Base-by-base conservation (phyloP, 2,329 filamentous ascomycete species). In the Aspergillus flavus region DNA sequence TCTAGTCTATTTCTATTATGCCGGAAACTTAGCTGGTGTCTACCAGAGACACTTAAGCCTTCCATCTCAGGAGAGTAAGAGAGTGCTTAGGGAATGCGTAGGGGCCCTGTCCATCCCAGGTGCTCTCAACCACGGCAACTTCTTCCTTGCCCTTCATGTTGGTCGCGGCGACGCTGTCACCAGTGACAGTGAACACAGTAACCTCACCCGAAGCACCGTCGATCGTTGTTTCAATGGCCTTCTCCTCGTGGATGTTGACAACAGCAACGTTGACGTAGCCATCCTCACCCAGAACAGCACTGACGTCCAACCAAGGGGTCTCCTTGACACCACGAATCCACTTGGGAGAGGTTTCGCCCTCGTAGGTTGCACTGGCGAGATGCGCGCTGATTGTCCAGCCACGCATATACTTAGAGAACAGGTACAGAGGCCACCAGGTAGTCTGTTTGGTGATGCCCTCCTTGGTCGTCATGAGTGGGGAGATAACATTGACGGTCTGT, bases 401-500 rank as follows among this genome's bases (percentile, higher is more conserved):
- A 39, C 89, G 87, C 91, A 94, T 94, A 75, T 87, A 90, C 71
- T 83, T 84, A 69, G 84, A 85, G 77, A 91, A 92, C 32, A 93
- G 82, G 62, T 89, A 82, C 55, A 92, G 80, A 6, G 90, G 89
- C 87, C 89, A 93, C 88, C 89, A 93, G 4, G 87, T 92, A 0
- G 90, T 87, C 79, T 93, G 91, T 79, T 88, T 89, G 56, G 88
- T 75, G 54, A 93, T 77, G 0, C 90, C 89, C 0, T 82, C 77
- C 59, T 82, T 80, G 2, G 82, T 88, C 1, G 91, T 93, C 88
- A 93, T 91, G 12, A 93, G 81, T 1, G 91, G 91, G 1, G 86
- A 87, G 70, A 93, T 92, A 62, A 93, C 91, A 73, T 94, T 93
- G 66, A 93, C 89, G 57, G 83, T 87, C 77, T 93, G 91, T 1